Conservation (phyloP, 257 asterid species). For the Nicotiana tomentosiformis region DNA sequence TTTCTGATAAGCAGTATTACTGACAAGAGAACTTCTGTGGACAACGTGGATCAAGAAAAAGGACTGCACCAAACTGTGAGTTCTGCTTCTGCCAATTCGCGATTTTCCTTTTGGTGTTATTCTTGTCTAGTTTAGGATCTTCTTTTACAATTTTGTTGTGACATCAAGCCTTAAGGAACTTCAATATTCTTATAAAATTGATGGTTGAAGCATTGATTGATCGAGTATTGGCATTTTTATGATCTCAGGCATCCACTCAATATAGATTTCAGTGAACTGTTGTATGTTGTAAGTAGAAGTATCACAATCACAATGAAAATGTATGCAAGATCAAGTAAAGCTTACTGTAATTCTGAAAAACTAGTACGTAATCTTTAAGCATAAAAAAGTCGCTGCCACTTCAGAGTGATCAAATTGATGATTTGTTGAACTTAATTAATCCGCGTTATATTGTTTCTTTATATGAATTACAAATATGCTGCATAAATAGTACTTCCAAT, state of each 20-base stretch:
- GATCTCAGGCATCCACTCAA: background rate
- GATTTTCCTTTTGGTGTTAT: background rate
- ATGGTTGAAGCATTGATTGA: background rate
- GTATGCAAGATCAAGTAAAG: background rate
- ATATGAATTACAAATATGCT: background rate
- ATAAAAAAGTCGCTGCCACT: background rate
- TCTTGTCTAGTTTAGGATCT: background rate
- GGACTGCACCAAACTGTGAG: conserved; percentile 57
- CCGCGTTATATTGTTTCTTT: background rate
- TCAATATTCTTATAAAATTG: background rate
- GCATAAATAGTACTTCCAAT: background rate
- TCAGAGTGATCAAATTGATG: background rate
- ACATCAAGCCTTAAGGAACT: background rate
- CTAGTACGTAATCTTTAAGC: background rate
- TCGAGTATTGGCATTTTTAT: background rate
- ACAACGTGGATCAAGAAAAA: conserved; percentile 35
- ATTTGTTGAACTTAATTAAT: background rate
- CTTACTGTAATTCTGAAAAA: background rate
- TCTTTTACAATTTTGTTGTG: background rate
- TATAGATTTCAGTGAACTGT: background rate
- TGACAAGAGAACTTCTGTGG: conserved; percentile 24
- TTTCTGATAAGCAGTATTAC: conserved; percentile 30
- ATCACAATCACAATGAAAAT: background rate
- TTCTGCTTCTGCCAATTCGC: conserved; percentile 6
- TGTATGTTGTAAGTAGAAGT: background rate